Percentiles rank a stretch among this genome's conserved stretches.
Conservation (phyloP, 2,329 filamentous ascomycete genomes). For the Stachybotrys elegans region DNA sequence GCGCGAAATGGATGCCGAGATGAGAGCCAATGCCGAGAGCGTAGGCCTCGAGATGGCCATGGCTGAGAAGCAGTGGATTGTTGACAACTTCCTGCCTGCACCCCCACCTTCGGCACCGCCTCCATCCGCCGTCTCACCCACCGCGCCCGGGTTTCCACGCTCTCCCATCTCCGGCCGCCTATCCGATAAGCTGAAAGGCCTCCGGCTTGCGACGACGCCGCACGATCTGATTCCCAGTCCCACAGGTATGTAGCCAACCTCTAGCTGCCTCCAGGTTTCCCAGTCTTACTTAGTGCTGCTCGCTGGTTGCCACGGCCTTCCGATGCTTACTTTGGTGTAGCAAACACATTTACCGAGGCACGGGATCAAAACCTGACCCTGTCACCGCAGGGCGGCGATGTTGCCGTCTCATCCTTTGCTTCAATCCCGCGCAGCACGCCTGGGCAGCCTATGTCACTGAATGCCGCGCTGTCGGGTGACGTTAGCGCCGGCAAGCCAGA, state of each 20-base stretch:
- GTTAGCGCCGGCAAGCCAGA: conserved; percentile 12
- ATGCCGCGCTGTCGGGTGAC: conserved; percentile 23
- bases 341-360: conserved; percentile 28
- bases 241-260: conserved; percentile 38
- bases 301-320: too few relatives aligned
- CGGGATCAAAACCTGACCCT: conserved; percentile 27
- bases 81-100: conserved; percentile 59
- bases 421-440: conserved; percentile 19
- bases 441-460: conserved; percentile 24
- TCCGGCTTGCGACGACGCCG: conserved; percentile 71
- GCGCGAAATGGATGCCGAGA: conserved; percentile 70
- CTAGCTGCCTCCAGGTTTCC: too few relatives aligned
- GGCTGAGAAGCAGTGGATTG: conserved; percentile 81
- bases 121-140: conserved; percentile 6
- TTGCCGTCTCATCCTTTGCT: conserved; percentile 30
- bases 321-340: conserved; percentile 17
- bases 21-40: conserved; percentile 70
- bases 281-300: too few relatives aligned
- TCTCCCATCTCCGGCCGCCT: conserved; percentile 63
- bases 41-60: conserved; percentile 79
- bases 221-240: conserved; percentile 52
- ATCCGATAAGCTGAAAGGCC: conserved; percentile 72
- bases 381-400: conserved; percentile 24
- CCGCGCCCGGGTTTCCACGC: conserved; percentile 52
- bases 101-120: conserved; percentile 11